phyloP scores from a whole-genome alignment of 352 stramenopile genomes.

The Globisporangium perplexum region DNA sequence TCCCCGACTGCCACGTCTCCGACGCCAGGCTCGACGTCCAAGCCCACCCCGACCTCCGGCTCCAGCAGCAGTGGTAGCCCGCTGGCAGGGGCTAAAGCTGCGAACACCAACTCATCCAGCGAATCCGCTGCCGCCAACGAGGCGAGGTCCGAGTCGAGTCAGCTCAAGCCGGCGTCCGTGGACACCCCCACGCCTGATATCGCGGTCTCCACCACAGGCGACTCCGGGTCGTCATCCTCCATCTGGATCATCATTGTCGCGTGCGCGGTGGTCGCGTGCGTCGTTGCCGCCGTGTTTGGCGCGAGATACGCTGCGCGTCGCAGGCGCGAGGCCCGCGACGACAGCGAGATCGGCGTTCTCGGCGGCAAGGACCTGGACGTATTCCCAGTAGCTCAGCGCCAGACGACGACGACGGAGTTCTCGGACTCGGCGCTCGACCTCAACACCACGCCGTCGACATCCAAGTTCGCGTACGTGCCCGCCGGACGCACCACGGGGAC shows the following conservation, averaged over 20 bases:
- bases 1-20: background rate
- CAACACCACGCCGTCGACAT: constrained; percentile 8
- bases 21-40: too few relatives aligned
- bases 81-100: background rate
- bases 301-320: constrained; percentile 3
- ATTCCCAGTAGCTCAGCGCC: background rate
- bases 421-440: constrained; percentile 7
- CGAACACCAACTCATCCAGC: background rate
- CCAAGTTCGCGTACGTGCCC: constrained; percentile 1
- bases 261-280: constrained; percentile 4
- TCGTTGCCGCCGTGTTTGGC: constrained; percentile 8
- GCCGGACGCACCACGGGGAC: background rate
- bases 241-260: constrained; percentile 8
- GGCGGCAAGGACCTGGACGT: constrained; percentile 1
- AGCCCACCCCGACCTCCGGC: background rate
- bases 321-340: background rate
- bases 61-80: background rate
- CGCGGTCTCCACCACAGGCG: background rate
- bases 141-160: background rate
- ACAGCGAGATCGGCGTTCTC: background rate
- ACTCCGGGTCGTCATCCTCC: constrained; percentile 4
- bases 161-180: constrained; percentile 5
- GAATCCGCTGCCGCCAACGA: background rate
- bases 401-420: constrained; percentile 2
- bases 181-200: background rate